phyloP scores from a whole-genome alignment of 148 eudicot genomes.

The Mesembryanthemum crystallinum region DNA sequence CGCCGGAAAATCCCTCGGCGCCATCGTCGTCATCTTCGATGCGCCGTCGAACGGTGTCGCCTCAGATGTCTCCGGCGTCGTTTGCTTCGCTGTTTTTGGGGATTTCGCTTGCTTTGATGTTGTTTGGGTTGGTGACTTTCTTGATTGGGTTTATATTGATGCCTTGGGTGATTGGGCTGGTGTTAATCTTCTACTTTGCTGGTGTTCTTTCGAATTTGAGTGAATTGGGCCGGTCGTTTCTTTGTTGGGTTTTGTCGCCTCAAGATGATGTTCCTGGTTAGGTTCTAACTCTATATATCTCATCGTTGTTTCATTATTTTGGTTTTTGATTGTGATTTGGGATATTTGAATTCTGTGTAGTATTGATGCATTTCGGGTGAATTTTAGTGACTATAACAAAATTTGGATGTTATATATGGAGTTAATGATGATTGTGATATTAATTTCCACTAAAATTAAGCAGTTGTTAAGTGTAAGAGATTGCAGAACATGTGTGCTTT shows the following conservation, averaged over 20 bases:
- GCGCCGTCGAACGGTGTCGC: conserved; percentile 12
- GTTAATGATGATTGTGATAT: background rate
- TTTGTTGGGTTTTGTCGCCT: conserved; percentile 27
- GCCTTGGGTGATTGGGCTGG: conserved; percentile 60
- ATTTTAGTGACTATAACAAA: too few species aligned
- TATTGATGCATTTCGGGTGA: too few species aligned
- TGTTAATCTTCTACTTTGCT: conserved; percentile 47
- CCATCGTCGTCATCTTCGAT: background rate
- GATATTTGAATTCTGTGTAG: background rate
- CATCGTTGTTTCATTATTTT: too few species aligned
- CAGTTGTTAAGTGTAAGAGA: background rate
- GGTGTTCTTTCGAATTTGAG: conserved; percentile 47
- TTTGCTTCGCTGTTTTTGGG: conserved; percentile 57
- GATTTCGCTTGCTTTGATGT: conserved; percentile 63
- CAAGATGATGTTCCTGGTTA: conserved; percentile 31
- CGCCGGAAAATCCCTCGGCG: conserved; percentile 2
- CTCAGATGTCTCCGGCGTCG: conserved; percentile 37
- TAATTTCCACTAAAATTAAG: background rate
- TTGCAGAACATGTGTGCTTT: too few species aligned
- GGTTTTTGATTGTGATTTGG: too few species aligned
- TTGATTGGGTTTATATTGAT: conserved; percentile 57
- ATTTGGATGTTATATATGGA: too few species aligned
- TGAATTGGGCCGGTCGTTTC: conserved; percentile 34
- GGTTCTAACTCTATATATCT: background rate
- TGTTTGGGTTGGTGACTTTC: conserved; percentile 55